Conservation (phyloP, 2,329 filamentous ascomycete genomes). For the Clarireedia sp. region DNA sequence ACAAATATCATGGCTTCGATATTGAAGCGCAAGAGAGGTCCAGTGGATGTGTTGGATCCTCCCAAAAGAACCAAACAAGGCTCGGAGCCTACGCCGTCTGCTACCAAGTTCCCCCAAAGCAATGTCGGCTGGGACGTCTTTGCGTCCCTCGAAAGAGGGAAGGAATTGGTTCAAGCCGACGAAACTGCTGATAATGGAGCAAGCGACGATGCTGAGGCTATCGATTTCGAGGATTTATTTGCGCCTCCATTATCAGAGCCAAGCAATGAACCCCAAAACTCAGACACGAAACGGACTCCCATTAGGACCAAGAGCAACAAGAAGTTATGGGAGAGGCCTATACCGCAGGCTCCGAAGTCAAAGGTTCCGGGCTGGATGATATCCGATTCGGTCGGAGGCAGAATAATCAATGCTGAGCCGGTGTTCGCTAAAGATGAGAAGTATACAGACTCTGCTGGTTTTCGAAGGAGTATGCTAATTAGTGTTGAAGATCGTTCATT, state of each 20-base stretch:
- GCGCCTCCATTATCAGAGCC: constrained; percentile 3
- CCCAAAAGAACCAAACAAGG: constrained; percentile 26
- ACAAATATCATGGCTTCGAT: constrained; percentile 29
- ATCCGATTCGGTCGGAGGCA: constrained; percentile 56
- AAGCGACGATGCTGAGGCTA: neutral
- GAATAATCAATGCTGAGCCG: constrained; percentile 57
- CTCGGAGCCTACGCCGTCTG: neutral
- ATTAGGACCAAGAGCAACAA: constrained; percentile 3
- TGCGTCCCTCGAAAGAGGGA: constrained; percentile 15
- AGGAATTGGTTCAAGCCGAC: constrained; percentile 18
- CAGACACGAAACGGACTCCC: neutral
- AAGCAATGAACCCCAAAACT: neutral
- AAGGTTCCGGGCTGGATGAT: constrained; percentile 42
- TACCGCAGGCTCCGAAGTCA: constrained; percentile 10
- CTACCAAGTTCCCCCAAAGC: neutral
- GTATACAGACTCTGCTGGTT: constrained; percentile 35
- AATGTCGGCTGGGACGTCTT: constrained; percentile 26
- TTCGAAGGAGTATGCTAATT: constrained; percentile 14
- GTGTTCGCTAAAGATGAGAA: constrained; percentile 54
- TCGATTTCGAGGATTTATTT: constrained; percentile 15
- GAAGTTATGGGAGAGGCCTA: constrained; percentile 7
- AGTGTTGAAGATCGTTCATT: constrained; percentile 52
- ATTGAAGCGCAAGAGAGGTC: constrained; percentile 31
- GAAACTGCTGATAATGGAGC: constrained; percentile 14
- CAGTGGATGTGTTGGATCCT: constrained; percentile 23